Base-by-base conservation (phyloP, 768 basidiomycete species). In the Mycena galericulata region DNA sequence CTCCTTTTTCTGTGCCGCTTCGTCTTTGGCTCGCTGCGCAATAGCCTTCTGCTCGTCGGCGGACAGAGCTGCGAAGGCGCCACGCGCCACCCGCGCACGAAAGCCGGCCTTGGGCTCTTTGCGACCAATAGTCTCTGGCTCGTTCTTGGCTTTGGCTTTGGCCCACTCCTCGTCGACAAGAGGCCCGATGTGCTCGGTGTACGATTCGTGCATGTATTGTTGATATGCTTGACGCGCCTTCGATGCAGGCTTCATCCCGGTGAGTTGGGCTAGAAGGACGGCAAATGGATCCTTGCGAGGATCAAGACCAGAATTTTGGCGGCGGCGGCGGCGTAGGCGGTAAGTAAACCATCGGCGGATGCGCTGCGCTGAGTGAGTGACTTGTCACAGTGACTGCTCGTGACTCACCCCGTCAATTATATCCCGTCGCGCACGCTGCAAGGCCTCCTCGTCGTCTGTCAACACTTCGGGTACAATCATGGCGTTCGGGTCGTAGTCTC, bases 221-320 rank as follows among this genome's bases (percentile, higher is more conserved):
- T 68, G 60, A 17, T 40, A 68, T 4, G 66, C 59, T 34, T 67
- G 66, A 3, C 58, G 59, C 15, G 56, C 47, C 34, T 67, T 67
- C 4, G 58, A 45, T 2, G 60, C 46, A 15, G 32, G 14, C 7
- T 40, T n/a, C 12, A 50, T 12, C 18, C 60, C 60, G 4, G 53
- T 30, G 22, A 68, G 67, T 24, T 57, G 36, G 10, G 36, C 43
- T 17, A 68, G 18, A 15, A 62, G 38, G 9, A 53, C 18, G 15
- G 67, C 59, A 8, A 27, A 62, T 8, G 67, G 60, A 17, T 68
- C 59, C 41, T 67, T 67, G 40, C 53, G 32, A 2, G 67, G 53
- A 24, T 68, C 51, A 10, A 54, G 67, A 0, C 38, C 41, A 24
- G 38, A 17, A 3, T 14, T 15, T 17, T 53, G 46, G 10, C 17